A percentile compares a stretch with the other conserved stretches of the same genome.
phyloP scores from a whole-genome alignment of 2,329 filamentous ascomycete genomes.

The Colletotrichum tabaci region DNA sequence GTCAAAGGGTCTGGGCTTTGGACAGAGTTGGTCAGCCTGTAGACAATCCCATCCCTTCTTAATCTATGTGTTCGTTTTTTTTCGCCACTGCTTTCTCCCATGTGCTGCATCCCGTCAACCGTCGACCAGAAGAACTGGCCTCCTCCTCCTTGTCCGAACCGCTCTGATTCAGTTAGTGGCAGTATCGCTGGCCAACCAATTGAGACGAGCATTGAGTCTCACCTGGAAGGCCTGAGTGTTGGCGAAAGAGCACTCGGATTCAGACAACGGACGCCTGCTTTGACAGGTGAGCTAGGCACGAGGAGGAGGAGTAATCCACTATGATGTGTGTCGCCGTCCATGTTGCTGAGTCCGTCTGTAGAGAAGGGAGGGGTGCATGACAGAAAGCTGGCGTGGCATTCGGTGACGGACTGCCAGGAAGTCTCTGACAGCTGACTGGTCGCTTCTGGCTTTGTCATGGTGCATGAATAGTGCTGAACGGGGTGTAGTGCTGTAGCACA shows the following conservation, averaged over 20 bases:
- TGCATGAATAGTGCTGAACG: constrained; percentile 9
- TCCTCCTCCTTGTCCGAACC: neutral
- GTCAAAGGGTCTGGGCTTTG: constrained; percentile 2
- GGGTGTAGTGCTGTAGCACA: constrained; percentile 5
- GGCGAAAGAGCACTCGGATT: neutral
- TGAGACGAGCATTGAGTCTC: neutral
- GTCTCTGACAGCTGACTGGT: neutral
- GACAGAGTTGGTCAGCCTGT: neutral
- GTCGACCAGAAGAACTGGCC: neutral
- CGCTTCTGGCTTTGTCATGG: neutral
- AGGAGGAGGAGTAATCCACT: neutral
- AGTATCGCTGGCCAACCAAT: neutral
- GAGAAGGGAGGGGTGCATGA: neutral
- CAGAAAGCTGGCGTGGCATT: neutral
- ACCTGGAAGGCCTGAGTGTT: neutral
- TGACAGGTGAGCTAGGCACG: neutral
- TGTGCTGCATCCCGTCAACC: neutral
- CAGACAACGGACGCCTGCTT: neutral
- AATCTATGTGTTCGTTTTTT: neutral
- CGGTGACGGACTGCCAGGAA: constrained; percentile 10
- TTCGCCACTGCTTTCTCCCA: constrained; percentile 2
- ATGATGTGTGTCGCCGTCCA: neutral
- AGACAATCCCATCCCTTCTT: neutral
- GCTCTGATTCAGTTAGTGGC: neutral
- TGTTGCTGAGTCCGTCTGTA: neutral